Evolutionary conservation across 805 yeast species (phyloP), one percentile per base, ranked within the genome.

Genomic region (Ogataea thermomethanolica): DNA sequence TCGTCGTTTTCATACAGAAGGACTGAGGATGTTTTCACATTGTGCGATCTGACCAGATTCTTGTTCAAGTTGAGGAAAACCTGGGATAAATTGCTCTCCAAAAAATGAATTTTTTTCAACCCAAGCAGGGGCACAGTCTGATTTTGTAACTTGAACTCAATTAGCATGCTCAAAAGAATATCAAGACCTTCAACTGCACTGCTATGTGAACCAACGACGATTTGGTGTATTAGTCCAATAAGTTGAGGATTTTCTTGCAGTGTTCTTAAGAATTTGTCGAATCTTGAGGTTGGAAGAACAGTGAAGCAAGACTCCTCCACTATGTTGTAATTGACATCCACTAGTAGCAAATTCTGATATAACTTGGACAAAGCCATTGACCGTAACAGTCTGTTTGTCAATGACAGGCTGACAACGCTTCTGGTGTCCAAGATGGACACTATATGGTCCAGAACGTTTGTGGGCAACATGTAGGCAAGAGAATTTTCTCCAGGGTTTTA

Each of bases 1-100:
- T 48, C 52, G 31, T 50, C 53, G 39, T 45, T 49, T 34, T 48
- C 54, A 33, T 44, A 49, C 17, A 51, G 25, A 37, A 52, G 29
- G 13, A 37, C 32, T 14, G 47, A 29, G 2, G 42, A 41, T 9
- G 28, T 29, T 17, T 30, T 42, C 5, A 33, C 20, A 12, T 29
- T 43, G 8, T 27, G 35, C 3, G 42, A 33, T 3, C 39, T 37
- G 3, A 39, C 24, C 13, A 37, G 38, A 10, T 48, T 48, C 26
- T 45, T 46, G 25, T 37, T 45, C n/a, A 43, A 17, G 20, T 17
- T 17, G 20, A 5, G 5, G 5, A 17, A 17, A 17, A 17, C 20
- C 20, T 17, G 20, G 5, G 5, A 17, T 5, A 17, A 17, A 17
- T 17, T 17, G 20, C 20, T 17, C 20, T 17, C 20, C 5, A 17